These are phyloP conservation scores for Xylaria sp. DNA, from an alignment of 2,329 filamentous ascomycete genomes.

Conservation along the genomic window DNA sequence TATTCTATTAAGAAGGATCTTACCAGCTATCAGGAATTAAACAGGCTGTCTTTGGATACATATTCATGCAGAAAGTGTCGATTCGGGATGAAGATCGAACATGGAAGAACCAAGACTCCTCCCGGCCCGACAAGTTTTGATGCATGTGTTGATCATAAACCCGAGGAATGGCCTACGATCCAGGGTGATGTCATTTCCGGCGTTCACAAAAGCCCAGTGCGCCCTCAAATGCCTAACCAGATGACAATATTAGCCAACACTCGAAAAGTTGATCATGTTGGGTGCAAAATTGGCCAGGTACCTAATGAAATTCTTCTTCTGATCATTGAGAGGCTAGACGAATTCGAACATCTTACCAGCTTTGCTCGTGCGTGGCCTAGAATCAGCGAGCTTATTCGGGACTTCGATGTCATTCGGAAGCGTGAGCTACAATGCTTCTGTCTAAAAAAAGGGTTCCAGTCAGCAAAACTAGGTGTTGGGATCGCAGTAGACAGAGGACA, in stretches of 20 bases:
- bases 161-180: conserved; percentile 29
- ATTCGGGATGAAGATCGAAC: conserved; percentile 24
- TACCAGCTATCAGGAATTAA: conserved; percentile 36
- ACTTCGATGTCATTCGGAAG: conserved; percentile 52
- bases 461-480: conserved; percentile 56
- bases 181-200: not conserved
- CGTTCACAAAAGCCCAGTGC: not conserved
- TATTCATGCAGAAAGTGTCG: conserved; percentile 46
- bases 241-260: not conserved
- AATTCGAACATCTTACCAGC: conserved; percentile 51
- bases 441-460: conserved; percentile 54
- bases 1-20: conserved; percentile 43
- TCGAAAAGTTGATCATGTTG: not conserved
- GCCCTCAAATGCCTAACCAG: not conserved
- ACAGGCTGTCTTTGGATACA: conserved; percentile 2
- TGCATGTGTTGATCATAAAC: conserved; percentile 28
- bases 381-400: conserved; percentile 49
- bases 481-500: conserved; percentile 46
- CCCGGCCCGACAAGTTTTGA: conserved; percentile 13
- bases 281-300: conserved; percentile 46
- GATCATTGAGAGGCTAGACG: conserved; percentile 48
- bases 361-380: conserved; percentile 52
- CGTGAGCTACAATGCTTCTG: conserved; percentile 60
- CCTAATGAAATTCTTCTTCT: conserved; percentile 55
- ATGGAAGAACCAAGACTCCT: not conserved